Evolutionary conservation across 1,139 yeast genomes (phyloP), one percentile per base, ranked within the genome.

Genomic region (Candida frijolesensis): DNA sequence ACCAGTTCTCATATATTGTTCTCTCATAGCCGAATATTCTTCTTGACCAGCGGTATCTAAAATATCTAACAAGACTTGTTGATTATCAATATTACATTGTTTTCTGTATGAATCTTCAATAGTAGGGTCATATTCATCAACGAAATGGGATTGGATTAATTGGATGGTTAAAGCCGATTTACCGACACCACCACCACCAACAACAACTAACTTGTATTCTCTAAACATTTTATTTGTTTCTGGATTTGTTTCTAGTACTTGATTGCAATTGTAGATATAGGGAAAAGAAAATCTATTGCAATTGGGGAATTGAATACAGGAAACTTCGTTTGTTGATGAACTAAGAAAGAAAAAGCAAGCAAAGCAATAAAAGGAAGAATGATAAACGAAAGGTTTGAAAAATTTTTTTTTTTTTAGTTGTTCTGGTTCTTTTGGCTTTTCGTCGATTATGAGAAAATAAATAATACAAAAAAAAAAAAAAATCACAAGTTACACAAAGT

Each of bases 121-220:
- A 16, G 99, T 94, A 14, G 99, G 99, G 71, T 95, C 98, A 62
- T 94, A 94, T 61, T 94, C 97, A 66, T 90, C 96, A 39, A 92
- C 96, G 66, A 92, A 92, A 67, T 90, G 96, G 50, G 91, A 84
- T 67, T 91, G 97, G 54, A 91, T 89, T 61, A 87, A 76, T 68
- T 91, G 96, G 57, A 92, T 91, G 49, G 97, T 92, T 57, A 92
- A 76, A 9, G 98, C 98, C 10, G 96, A 89, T 69, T 94, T 94
- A 72, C 99, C 99, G 53, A 94, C 98, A 70, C 97, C 97, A 70
- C 98, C 98, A 46, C 97, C 98, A 51, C 98, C 98, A 48, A 94
- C 96, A 51, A 94, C 97, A 18, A 92, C 97, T 56, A 94, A 74
- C 66, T 92, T 90, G 69, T 86, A 90, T 68, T 87, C 95, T 67